These are phyloP conservation scores for Lycium ferocissimum DNA, from an alignment of 257 asterid species.

Conservation along the genomic window DNA sequence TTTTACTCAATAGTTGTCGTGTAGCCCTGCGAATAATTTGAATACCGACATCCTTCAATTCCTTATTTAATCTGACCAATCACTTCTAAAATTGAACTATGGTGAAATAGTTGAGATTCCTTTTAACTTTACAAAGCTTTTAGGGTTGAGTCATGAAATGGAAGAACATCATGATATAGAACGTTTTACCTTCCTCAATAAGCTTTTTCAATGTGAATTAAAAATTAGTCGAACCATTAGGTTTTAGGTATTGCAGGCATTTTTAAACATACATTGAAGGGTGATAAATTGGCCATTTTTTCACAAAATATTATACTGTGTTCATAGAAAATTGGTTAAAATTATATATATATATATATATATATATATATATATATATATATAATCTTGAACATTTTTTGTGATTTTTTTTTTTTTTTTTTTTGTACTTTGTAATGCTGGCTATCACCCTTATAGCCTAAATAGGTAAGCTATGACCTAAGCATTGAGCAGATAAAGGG, in stretches of 20 bases:
- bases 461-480: slow-evolving; percentile 35
- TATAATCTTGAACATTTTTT: no score
- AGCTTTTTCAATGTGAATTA: not conserved
- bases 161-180: not conserved
- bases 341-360: no score
- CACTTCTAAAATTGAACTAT: not conserved
- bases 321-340: no score
- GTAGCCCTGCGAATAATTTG: no score
- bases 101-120: not conserved
- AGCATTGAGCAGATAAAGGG: slow-evolving; percentile 27
- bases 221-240: not conserved
- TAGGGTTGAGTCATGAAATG: not conserved
- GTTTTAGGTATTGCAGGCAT: not conserved
- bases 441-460: slow-evolving; percentile 29
- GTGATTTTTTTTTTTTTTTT: no score
- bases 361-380: no score
- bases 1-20: no score
- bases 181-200: not conserved
- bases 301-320: not conserved
- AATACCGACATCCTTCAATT: not conserved
- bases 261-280: not conserved
- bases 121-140: not conserved
- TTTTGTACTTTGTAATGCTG: slow-evolving; percentile 2
- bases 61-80: not conserved
- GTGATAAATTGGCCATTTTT: not conserved